Conservation (phyloP, 805 yeast species). For the Zygosaccharomyces kombuchaensis region DNA sequence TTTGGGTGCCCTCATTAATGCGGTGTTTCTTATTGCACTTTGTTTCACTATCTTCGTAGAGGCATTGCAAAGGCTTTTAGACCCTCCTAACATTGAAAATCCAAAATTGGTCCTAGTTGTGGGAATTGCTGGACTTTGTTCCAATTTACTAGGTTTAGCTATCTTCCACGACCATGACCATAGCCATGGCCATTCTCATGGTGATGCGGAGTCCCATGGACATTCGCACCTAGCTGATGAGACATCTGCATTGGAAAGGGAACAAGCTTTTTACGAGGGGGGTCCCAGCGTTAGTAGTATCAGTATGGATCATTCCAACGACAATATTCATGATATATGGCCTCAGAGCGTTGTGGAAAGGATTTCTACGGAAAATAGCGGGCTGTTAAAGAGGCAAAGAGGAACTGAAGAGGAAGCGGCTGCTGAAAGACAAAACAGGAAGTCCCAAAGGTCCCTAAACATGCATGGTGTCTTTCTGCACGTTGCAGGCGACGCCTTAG, state of each 20-base stretch:
- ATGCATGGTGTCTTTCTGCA: conserved; percentile 97
- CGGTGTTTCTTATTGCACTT: conserved; percentile 85
- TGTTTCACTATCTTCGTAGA: conserved; percentile 90
- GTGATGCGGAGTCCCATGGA: conserved; percentile 20
- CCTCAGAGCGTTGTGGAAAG: conserved; percentile 29
- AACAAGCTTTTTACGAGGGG: conserved; percentile 10
- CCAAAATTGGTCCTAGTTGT: conserved; percentile 81
- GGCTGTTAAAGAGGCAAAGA: conserved; percentile 27
- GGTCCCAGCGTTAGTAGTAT: conserved; percentile 12
- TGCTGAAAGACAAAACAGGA: conserved; percentile 7
- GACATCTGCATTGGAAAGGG: conserved; percentile 17
- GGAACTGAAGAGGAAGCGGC: not conserved
- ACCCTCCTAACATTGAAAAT: conserved; percentile 72
- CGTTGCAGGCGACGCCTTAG: conserved; percentile 93
- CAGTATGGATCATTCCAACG: conserved; percentile 13
- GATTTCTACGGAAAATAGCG: conserved; percentile 35
- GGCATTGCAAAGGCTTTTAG: conserved; percentile 83
- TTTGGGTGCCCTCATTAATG: conserved; percentile 89
- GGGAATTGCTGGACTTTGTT: conserved; percentile 75
- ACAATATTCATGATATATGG: conserved; percentile 22
- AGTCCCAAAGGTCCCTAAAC: conserved; percentile 63
- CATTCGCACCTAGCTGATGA: conserved; percentile 18
- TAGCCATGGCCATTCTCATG: conserved; percentile 38
- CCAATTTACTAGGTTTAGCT: conserved; percentile 78
- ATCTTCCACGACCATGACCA: conserved; percentile 87